phyloP scores from a whole-genome alignment of 2,329 filamentous ascomycete species.

The Lachnellula occidentalis region DNA sequence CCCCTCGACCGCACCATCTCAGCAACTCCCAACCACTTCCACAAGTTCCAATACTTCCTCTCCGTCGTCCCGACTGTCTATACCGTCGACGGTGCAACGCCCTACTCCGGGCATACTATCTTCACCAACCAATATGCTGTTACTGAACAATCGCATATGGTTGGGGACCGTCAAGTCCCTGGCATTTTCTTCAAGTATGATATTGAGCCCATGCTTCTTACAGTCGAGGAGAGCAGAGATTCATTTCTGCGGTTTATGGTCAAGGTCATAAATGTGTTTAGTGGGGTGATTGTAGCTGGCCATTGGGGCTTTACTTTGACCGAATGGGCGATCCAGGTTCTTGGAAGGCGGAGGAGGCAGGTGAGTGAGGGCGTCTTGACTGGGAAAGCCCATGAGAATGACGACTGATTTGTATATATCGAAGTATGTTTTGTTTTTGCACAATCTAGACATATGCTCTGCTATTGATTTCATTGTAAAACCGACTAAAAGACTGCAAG shows the following conservation, averaged over 20 bases:
- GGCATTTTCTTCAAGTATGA: conserved; percentile 99
- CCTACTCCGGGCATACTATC: conserved; percentile 51
- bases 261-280: conserved; percentile 83
- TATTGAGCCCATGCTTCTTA: conserved; percentile 89
- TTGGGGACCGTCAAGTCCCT: conserved; percentile 68
- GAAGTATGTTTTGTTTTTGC: not conserved
- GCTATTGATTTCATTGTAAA: not conserved
- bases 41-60: conserved; percentile 97
- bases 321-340: conserved; percentile 62
- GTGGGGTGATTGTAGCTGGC: conserved; percentile 84
- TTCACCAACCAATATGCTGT: conserved; percentile 98
- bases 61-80: conserved; percentile 94
- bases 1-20: conserved; percentile 90
- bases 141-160: conserved; percentile 72
- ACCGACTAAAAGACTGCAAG: not conserved
- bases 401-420: conserved; percentile 23
- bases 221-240: conserved; percentile 75
- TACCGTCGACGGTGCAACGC: conserved; percentile 49
- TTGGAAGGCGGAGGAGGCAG: conserved; percentile 35
- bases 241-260: conserved; percentile 70
- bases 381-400: conserved; percentile 27
- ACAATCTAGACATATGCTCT: not conserved
- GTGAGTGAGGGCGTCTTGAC: conserved; percentile 33
- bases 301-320: conserved; percentile 87
- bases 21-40: conserved; percentile 69